phyloP scores from a whole-genome alignment of 2,329 filamentous ascomycete genomes.

The Alternaria angustiovoidea region DNA sequence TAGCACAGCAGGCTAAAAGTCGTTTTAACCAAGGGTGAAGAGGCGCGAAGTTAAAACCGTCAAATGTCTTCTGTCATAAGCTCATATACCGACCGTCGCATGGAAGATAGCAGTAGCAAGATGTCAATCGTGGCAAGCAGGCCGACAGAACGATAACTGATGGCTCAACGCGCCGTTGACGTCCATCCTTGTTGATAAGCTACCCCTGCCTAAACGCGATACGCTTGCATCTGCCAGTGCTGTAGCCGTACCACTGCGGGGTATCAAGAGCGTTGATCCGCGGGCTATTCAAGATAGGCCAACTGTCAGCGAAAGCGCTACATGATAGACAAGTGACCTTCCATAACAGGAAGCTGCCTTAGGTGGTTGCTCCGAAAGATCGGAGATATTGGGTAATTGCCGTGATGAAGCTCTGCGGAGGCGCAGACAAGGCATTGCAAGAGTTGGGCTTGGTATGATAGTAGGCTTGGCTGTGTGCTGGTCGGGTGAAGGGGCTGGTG shows the following conservation, averaged over 20 bases:
- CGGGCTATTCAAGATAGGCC: slow-evolving; percentile 22
- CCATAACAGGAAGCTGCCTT: slow-evolving; percentile 35
- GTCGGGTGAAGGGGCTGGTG: neutral
- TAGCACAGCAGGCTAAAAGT: neutral
- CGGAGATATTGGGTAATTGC: slow-evolving; percentile 3
- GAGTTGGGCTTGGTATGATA: slow-evolving; percentile 7
- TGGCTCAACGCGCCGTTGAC: slow-evolving; percentile 19
- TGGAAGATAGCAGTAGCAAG: neutral
- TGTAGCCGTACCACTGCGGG: slow-evolving; percentile 24
- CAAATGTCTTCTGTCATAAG: neutral
- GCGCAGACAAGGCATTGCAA: slow-evolving; percentile 1
- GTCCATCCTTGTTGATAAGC: slow-evolving; percentile 25
- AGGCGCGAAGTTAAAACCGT: neutral
- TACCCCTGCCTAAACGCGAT: slow-evolving; percentile 13
- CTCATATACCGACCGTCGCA: neutral
- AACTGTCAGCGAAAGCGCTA: slow-evolving; percentile 4
- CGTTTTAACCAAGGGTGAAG: neutral
- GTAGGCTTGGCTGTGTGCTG: neutral
- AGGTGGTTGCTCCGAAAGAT: neutral
- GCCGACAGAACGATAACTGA: slow-evolving; percentile 12
- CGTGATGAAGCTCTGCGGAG: neutral
- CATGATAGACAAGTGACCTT: slow-evolving; percentile 22
- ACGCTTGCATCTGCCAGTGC: slow-evolving; percentile 14
- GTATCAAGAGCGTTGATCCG: slow-evolving; percentile 18
- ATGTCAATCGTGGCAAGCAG: neutral